Evolutionary conservation across 805 yeast genomes (phyloP).

Genomic region (Yarrowia porcina): DNA sequence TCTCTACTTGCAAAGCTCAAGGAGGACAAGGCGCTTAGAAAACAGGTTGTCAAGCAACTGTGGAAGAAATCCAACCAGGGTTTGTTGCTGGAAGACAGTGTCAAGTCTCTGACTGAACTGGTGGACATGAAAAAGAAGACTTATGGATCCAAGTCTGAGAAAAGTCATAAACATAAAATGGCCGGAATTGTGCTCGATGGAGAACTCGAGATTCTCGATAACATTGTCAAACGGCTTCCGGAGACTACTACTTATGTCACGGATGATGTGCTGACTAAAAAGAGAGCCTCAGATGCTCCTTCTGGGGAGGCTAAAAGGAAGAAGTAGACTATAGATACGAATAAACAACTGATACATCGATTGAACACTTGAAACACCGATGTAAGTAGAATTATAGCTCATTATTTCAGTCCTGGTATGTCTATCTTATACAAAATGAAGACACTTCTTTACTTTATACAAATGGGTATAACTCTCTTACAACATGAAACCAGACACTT

Average conservation of each 20-base stretch:
- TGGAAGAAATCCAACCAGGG: conserved; percentile 27
- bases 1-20: background rate
- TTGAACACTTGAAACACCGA: no score
- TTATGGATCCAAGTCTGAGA: background rate
- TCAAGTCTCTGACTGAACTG: background rate
- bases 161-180: background rate
- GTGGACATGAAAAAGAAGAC: background rate
- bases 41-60: conserved; percentile 25
- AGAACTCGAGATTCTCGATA: conserved; percentile 4
- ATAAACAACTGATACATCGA: no score
- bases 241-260: conserved; percentile 5
- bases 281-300: background rate
- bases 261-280: conserved; percentile 5
- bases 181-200: conserved; percentile 4
- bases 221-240: background rate
- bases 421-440: no score
- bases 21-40: background rate
- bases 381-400: no score
- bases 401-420: no score
- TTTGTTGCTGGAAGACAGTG: conserved; percentile 27
- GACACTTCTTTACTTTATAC: no score
- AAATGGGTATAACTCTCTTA: no score
- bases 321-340: no score
- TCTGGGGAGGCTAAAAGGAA: background rate
- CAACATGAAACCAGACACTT: no score